Conservation (phyloP, 2,329 filamentous ascomycete genomes). For the Colletotrichum sp. region DNA sequence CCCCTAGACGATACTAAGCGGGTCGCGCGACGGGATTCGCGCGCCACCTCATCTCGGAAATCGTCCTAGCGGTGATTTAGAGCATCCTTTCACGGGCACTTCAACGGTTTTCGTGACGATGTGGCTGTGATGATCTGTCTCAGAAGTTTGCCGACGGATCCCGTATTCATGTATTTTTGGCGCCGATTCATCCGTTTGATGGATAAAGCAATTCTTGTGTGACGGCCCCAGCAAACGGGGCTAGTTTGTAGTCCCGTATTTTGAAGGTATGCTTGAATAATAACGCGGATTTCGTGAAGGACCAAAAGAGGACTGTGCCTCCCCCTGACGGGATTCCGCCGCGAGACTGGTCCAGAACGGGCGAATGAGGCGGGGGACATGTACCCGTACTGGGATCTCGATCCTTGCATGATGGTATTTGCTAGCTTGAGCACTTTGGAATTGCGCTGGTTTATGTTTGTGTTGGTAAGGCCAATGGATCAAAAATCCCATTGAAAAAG, state of each 20-base stretch:
- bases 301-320: background rate
- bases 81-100: background rate
- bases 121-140: slow-evolving; percentile 11
- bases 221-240: background rate
- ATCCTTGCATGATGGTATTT: background rate
- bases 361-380: background rate
- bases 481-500: background rate
- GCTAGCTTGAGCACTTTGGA: background rate
- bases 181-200: background rate
- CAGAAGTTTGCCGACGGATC: background rate
- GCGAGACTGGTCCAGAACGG: background rate
- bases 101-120: slow-evolving; percentile 6
- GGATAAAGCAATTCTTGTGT: background rate
- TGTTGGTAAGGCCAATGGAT: background rate
- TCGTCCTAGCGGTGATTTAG: slow-evolving; percentile 9
- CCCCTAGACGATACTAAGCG: background rate
- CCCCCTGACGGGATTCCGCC: background rate
- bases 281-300: background rate
- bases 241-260: background rate
- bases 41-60: slow-evolving; percentile 19
- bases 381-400: background rate
- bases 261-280: background rate
- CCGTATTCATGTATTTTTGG: background rate
- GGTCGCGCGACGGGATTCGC: slow-evolving; percentile 7
- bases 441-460: background rate